phyloP scores from a whole-genome alignment of 202 grass and related monocot genomes.

The Eragrostis tef region DNA sequence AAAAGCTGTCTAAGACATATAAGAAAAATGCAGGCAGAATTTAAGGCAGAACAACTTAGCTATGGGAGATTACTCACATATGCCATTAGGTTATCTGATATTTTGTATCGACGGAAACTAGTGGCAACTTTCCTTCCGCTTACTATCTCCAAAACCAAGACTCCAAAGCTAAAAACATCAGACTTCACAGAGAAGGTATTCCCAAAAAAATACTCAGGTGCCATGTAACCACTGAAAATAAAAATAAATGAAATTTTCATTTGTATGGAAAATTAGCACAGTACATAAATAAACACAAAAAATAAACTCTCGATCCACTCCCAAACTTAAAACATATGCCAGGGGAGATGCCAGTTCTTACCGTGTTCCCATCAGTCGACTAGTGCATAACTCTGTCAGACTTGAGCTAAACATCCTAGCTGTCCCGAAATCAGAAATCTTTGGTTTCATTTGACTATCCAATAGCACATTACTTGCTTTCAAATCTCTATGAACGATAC shows the following conservation, averaged over 20 bases:
- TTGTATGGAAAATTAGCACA: neutral
- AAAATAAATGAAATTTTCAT: neutral
- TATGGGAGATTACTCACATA: constrained; percentile 24
- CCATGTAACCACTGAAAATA: neutral
- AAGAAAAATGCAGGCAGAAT: too few relatives aligned
- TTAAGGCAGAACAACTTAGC: neutral
- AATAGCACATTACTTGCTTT: constrained; percentile 33
- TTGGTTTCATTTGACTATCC: constrained; percentile 27
- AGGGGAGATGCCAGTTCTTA: neutral
- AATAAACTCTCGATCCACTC: too few relatives aligned
- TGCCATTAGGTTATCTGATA: constrained; percentile 23
- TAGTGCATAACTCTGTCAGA: neutral
- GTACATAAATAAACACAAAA: too few relatives aligned
- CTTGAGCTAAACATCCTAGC: constrained; percentile 19
- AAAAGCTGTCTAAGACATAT: too few relatives aligned
- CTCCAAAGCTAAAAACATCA: constrained; percentile 32
- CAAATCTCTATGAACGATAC: constrained; percentile 32
- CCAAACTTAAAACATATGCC: too few relatives aligned
- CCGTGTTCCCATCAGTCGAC: constrained; percentile 12
- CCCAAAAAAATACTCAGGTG: neutral
- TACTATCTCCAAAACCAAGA: constrained; percentile 19
- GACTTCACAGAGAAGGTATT: neutral
- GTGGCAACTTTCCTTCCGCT: constrained; percentile 28
- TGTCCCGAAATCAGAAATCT: constrained; percentile 30
- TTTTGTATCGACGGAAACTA: constrained; percentile 28